Conservation (phyloP, 352 stramenopile species). For the Phytophthora quininea region DNA sequence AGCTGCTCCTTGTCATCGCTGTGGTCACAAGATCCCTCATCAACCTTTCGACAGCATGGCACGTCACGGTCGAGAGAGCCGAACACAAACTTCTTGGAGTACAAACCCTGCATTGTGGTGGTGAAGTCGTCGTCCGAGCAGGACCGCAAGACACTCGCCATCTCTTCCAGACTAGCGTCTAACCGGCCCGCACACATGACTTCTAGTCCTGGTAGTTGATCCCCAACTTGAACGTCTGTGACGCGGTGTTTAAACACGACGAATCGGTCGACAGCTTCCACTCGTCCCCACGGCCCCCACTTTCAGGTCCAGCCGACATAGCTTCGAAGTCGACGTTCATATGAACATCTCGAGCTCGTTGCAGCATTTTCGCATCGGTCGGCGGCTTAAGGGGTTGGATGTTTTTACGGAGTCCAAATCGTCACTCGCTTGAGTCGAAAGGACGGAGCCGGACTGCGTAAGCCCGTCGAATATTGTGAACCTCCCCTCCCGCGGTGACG, state of each 20-base stretch:
- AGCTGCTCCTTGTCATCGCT: conserved; percentile 27
- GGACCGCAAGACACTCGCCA: conserved; percentile 25
- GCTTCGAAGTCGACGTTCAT: conserved; percentile 28
- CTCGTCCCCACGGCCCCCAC: conserved; percentile 28
- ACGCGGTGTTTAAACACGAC: conserved; percentile 29
- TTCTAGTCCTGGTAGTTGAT: conserved; percentile 23
- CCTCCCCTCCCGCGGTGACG: conserved; percentile 4
- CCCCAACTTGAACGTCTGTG: background rate
- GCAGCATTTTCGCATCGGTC: conserved; percentile 23
- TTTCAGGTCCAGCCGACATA: conserved; percentile 24
- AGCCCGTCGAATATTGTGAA: conserved; percentile 6
- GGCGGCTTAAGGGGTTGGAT: background rate
- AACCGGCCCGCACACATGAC: conserved; percentile 38
- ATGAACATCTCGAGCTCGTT: conserved; percentile 29
- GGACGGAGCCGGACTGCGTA: conserved; percentile 3
- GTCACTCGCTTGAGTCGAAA: conserved; percentile 22
- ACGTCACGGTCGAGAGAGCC: conserved; percentile 37
- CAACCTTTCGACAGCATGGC: conserved; percentile 10
- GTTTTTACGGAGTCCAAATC: conserved; percentile 1
- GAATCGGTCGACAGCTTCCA: conserved; percentile 28
- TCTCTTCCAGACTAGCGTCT: conserved; percentile 38
- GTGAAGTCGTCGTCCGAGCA: conserved; percentile 26
- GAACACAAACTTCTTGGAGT: conserved; percentile 44
- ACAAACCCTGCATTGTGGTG: conserved; percentile 36
- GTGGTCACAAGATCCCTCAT: conserved; percentile 4